Evolutionary conservation across 108 stramenopile genomes (phyloP).

Genomic region (Pseudonitzschia multistriata): DNA sequence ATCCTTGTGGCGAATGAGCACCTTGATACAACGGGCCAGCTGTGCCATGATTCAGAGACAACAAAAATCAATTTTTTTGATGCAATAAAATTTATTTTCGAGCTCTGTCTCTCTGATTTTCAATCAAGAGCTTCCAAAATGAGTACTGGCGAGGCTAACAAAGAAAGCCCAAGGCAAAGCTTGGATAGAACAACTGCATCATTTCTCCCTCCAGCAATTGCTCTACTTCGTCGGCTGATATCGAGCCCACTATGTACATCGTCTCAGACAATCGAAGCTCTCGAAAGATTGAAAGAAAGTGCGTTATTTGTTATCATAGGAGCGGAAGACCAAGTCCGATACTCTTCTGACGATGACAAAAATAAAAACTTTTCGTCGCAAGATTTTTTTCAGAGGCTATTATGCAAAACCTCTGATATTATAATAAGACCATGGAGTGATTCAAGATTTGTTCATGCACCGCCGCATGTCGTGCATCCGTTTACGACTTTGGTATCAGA

Average conservation of each 20-base stretch:
- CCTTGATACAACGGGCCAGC: background rate
- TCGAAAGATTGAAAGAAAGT: constrained; percentile 54
- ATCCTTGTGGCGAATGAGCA: constrained; percentile 28
- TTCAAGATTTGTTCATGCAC: constrained; percentile 40
- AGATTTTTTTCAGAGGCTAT: constrained; percentile 36
- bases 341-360: constrained; percentile 13
- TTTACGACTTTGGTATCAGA: constrained; percentile 53
- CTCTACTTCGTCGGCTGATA: constrained; percentile 60
- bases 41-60: background rate
- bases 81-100: constrained; percentile 60
- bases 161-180: constrained; percentile 23
- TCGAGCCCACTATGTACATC: constrained; percentile 46
- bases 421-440: constrained; percentile 59
- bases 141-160: background rate
- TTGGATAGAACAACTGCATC: constrained; percentile 63
- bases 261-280: constrained; percentile 42
- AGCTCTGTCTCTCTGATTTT: constrained; percentile 56
- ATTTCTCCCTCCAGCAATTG: constrained; percentile 59
- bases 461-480: constrained; percentile 66
- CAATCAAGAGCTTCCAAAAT: constrained; percentile 14
- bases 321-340: constrained; percentile 2
- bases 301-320: constrained; percentile 40
- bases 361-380: constrained; percentile 34
- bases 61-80: constrained; percentile 36
- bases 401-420: constrained; percentile 49